These are phyloP conservation scores for Myxozyma neglecta DNA, from an alignment of 805 yeast species.

Conservation along the genomic window DNA sequence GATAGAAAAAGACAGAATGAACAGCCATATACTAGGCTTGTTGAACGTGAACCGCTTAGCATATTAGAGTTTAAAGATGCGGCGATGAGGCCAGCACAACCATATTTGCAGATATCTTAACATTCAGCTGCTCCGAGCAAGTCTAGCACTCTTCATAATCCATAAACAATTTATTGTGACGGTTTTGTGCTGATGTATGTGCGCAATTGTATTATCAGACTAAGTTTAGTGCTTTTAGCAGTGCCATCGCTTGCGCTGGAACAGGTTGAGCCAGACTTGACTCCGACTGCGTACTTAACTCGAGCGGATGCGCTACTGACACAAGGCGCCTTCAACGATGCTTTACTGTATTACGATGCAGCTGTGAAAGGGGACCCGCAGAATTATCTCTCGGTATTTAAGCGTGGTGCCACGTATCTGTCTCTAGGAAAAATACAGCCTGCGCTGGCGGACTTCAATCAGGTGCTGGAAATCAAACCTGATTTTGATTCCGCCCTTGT, in stretches of 20 bases:
- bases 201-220: neutral
- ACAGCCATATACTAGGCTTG: too few species aligned
- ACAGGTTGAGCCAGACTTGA: constrained; percentile 7
- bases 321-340: constrained; percentile 26
- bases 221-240: neutral
- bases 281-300: constrained; percentile 19
- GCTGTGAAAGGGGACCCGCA: constrained; percentile 36
- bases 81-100: constrained; percentile 13
- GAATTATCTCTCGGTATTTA: constrained; percentile 39
- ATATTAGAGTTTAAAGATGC: neutral
- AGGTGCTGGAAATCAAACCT: constrained; percentile 40
- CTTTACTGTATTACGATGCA: constrained; percentile 33
- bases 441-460: constrained; percentile 42
- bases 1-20: neutral
- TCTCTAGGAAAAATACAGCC: constrained; percentile 39
- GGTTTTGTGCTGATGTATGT: neutral
- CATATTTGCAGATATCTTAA: neutral
- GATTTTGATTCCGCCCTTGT: constrained; percentile 41
- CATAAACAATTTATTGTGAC: neutral
- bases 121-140: neutral
- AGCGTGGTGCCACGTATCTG: constrained; percentile 43
- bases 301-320: constrained; percentile 30
- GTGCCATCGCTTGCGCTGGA: neutral
- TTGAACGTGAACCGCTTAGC: neutral
- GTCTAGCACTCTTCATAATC: neutral